A percentile compares a stretch with the other conserved stretches of the same genome.
Conservation (phyloP, 2,329 filamentous ascomycete species). For the Ampelomyces quisqualis region DNA sequence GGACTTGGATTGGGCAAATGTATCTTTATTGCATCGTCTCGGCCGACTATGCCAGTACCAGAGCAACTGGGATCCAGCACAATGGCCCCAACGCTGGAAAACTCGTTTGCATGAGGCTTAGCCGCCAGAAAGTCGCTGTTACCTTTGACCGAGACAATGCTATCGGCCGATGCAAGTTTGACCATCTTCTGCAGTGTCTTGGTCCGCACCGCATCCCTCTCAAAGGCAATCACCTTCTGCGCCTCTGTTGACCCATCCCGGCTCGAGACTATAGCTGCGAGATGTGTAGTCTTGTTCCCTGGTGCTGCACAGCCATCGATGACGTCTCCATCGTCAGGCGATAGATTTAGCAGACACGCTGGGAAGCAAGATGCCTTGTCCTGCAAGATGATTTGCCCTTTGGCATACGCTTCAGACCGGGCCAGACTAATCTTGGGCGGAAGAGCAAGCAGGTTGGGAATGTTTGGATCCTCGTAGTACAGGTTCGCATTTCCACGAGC, state of each 20-base stretch:
- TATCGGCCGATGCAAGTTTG: constrained; percentile 68
- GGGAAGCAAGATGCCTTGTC: constrained; percentile 98
- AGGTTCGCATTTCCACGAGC: constrained; percentile 48
- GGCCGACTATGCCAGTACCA: constrained; percentile 88
- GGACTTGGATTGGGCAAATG: constrained; percentile 48
- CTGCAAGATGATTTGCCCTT: constrained; percentile 82
- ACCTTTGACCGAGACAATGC: constrained; percentile 65
- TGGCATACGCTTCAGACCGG: constrained; percentile 69
- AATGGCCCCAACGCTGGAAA: constrained; percentile 71
- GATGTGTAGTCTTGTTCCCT: constrained; percentile 95
- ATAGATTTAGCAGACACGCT: constrained; percentile 77
- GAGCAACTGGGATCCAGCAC: constrained; percentile 94
- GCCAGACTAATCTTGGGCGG: constrained; percentile 71
- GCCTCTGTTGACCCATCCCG: constrained; percentile 29
- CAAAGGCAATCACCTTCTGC: constrained; percentile 71
- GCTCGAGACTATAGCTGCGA: constrained; percentile 70
- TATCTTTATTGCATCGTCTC: constrained; percentile 73
- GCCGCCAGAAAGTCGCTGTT: constrained; percentile 81
- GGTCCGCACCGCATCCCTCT: constrained; percentile 71
- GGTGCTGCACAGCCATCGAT: constrained; percentile 95
- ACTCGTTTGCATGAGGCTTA: constrained; percentile 63
- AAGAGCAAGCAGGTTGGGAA: constrained; percentile 81
- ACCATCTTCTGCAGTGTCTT: constrained; percentile 84
- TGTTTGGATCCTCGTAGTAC: constrained; percentile 73
- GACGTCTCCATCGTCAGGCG: constrained; percentile 67